Base-by-base conservation (phyloP, 2,329 filamentous ascomycete species). In the Colletotrichum tofieldiae region DNA sequence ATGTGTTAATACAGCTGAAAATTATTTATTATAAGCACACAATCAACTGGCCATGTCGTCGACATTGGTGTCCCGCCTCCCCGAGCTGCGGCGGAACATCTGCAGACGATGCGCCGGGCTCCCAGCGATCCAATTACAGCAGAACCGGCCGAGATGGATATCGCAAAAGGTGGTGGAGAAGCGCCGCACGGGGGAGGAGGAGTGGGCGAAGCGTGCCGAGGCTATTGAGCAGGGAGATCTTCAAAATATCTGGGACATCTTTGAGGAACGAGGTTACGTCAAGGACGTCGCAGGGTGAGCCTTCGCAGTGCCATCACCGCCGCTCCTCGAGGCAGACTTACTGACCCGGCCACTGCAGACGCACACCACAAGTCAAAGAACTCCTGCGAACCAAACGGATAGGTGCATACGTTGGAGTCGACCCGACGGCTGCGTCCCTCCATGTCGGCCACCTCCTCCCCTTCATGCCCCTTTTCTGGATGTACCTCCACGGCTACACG, bases 391-490 rank as follows among this genome's bases (percentile, higher is more conserved):
- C 84, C 35, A 92, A 91, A 78, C 87, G 92, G 73, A 89, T 94
- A 76, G 92, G 92, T 73, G 91, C 89, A 71, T 97, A 97, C 78
- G 92, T 94, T 65, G 94, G 94, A 76, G 90, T 96, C 77, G 94
- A 97, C 78, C 93, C 94, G 6, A 96, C 94, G 0, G 93, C 93
- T 18, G 86, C 90, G 67, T 96, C 94, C 2, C 84, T 96, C 71
- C 94, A 97, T 77, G 86, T 96, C 58, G 94, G 94, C 70, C 93
- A 97, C 78, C 86, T 97, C 7, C 85, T 96, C 18, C 93, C 94
- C 29, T 86, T 96, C 66, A 96, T 96, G 94, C 90, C 93, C 20
- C 85, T 96, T 32, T 95, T 94, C 83, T 96, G 93, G 92, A 89
- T 95, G 85, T 94, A 94, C 83, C 85, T 95, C 75, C 86, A 95